A percentile compares a stretch with the other conserved stretches of the same genome.
phyloP scores from a whole-genome alignment of 768 basidiomycete species.

The Auricularia sp. region DNA sequence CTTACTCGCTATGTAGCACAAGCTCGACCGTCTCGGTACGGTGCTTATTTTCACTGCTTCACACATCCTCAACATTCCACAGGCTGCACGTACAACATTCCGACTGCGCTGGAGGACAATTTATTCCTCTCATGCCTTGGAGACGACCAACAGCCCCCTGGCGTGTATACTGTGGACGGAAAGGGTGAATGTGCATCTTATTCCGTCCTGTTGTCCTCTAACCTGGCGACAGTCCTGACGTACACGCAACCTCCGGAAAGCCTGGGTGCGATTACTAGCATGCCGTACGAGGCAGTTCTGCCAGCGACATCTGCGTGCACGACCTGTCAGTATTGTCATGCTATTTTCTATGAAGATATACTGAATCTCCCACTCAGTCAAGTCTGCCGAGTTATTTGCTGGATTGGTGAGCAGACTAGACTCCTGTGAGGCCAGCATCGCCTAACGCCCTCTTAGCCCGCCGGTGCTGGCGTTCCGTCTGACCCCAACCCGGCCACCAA shows the following conservation, averaged over 20 bases:
- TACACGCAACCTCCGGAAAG: constrained; percentile 41
- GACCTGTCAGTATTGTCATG: neutral
- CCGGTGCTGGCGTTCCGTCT: neutral
- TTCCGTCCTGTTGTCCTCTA: neutral
- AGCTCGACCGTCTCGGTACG: constrained; percentile 45
- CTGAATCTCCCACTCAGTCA: neutral
- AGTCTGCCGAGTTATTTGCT: neutral
- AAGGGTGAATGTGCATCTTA: constrained; percentile 6
- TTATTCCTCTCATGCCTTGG: constrained; percentile 56
- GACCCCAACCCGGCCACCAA: neutral
- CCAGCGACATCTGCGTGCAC: neutral
- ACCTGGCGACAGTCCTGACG: constrained; percentile 19
- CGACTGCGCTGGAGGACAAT: constrained; percentile 46
- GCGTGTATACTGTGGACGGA: constrained; percentile 35
- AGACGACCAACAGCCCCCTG: constrained; percentile 54
- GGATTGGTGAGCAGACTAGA: neutral
- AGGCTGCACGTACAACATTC: constrained; percentile 62
- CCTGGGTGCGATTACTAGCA: constrained; percentile 29
- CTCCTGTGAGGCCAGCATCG: neutral
- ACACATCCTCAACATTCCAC: no score
- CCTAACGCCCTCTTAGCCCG: neutral
- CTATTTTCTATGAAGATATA: neutral
- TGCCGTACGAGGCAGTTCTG: constrained; percentile 29
- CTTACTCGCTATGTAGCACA: neutral
- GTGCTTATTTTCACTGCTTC: no score